Evolutionary conservation across 768 basidiomycete genomes (phyloP), one percentile per base, ranked within the genome.

Genomic region (Lactifluus pinguis): DNA sequence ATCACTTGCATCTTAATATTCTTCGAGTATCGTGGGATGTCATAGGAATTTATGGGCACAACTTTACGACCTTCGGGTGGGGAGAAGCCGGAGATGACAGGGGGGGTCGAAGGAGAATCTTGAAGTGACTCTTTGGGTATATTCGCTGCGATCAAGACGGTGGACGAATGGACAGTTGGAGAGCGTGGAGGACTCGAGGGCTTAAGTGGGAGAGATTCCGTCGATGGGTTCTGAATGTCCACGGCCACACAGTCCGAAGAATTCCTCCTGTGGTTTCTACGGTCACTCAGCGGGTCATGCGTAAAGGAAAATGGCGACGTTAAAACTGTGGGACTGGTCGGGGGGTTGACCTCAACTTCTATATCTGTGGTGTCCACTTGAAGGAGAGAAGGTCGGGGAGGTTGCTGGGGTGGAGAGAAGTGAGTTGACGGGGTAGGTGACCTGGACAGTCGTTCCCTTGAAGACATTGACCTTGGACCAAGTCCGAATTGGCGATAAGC

Each of bases 11-110:
- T 57, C 0, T 8, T 48, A 11, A 21, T 11, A 6, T n/a, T 11
- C 56, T 49, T 57, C 6, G 45, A 25, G 56, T 62, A 62, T n/a
- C 61, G 51, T 36, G 61, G 56, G 13, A 62, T 21, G 42, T 62
- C 51, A 6, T 62, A 55, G 29, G 61, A 53, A 41, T 53, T n/a
- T 30, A 62, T 53, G 8, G 41, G 42, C 30, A 32, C 36, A 14
- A 62, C 45, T 14, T 48, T 25, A 19, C 61, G 61, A 48, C 50
- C 55, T 5, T 53, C 51, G 2, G 61, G 61, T 6, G 57, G 14
- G 4, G 2, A 21, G 21, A 34, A 32, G 45, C 52, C 34, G 1
- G 36, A 41, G 6, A 6, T 39, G 4, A 17, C 0, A 39, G 44
- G 10, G 36, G 55, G 49, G 6, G 51, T 2, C 1, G 44, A 39